Evolutionary conservation across 331 rosid species (phyloP).

Genomic region (Phaseolus coccineus): DNA sequence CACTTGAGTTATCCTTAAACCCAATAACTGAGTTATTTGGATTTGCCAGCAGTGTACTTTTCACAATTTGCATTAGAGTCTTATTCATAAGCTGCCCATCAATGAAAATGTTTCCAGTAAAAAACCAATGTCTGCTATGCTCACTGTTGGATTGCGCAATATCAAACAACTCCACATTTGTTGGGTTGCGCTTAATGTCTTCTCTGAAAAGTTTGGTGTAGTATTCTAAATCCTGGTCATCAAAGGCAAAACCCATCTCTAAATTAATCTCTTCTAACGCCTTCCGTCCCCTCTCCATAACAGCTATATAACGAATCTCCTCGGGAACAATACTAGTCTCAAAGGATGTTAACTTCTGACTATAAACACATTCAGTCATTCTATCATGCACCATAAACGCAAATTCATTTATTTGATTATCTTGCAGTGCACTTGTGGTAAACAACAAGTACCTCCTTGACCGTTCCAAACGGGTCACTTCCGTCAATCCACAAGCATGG

Average conservation of each 20-base stretch:
- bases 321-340: slow-evolving; percentile 70
- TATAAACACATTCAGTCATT: slow-evolving; percentile 87
- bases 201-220: slow-evolving; percentile 83
- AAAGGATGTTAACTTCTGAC: slow-evolving; percentile 72
- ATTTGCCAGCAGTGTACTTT: slow-evolving; percentile 81
- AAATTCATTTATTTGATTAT: slow-evolving; percentile 69
- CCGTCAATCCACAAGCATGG: slow-evolving; percentile 84
- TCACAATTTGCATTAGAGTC: slow-evolving; percentile 93
- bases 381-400: slow-evolving; percentile 78
- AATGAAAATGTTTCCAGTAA: slow-evolving; percentile 73
- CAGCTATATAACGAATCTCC: slow-evolving; percentile 67
- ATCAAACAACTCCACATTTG: slow-evolving; percentile 86
- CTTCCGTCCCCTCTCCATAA: slow-evolving; percentile 79
- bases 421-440: slow-evolving; percentile 57
- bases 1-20: slow-evolving; percentile 95
- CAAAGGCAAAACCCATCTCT: slow-evolving; percentile 91
- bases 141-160: slow-evolving; percentile 94
- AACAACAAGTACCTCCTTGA: slow-evolving; percentile 82
- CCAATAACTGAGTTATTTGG: slow-evolving; percentile 87
- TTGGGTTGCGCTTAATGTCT: slow-evolving; percentile 82
- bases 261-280: slow-evolving; percentile 85
- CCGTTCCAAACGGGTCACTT: slow-evolving; percentile 81
- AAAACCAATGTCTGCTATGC: slow-evolving; percentile 97
- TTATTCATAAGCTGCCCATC: slow-evolving; percentile 73
- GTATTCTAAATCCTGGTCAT: slow-evolving; percentile 84